Evolutionary conservation across 352 stramenopile species (phyloP), one percentile per base, ranked within the genome.

Genomic region (Pythium myriotylum): DNA sequence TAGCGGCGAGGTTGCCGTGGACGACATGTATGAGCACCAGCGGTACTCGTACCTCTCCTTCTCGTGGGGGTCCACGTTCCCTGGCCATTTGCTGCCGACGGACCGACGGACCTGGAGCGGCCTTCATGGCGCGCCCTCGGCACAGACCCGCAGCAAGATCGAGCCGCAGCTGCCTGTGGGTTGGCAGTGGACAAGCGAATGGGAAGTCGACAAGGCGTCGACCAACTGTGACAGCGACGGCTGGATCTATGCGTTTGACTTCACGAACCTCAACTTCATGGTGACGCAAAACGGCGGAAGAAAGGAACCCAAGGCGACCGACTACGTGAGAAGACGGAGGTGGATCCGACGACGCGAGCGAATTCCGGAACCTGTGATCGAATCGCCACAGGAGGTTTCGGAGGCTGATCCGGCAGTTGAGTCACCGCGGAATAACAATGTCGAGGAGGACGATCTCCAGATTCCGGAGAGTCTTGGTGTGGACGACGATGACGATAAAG

Each of bases 1-100:
- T 45, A 73, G 75, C 41, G 81, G 79, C 8, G 79, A 92, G 58
- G 63, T 74, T 29, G 81, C 79, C 2, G 67, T 91, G 7, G 84
- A 93, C 62, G 84, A 90, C 37, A 64, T 89, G 23, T 93, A 91
- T 65, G 84, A 93, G 60, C 81, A 93, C 54, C 74, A 91, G 56
- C 75, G 84, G n/a, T 93, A 91, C 65, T 91, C 84, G 47, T 91
- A 88, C 27, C 54, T 91, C 35, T 87, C 76, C 29, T 90, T 90
- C 51, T 89, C 81, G 26, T 91, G 78, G 74, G 81, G 84, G 2
- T 83, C 78, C 9, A 82, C 77, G 14, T 89, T 79, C 35, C 84
- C 84, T 16, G 77, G 84, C 0, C 84, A 93, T 49, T 68, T 93
- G 46, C 67, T 91, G 47, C 77, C 77, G 12, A 89, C 80, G 1